Conservation (phyloP, 129 eudicot genomes). For the Silybum marianum region DNA sequence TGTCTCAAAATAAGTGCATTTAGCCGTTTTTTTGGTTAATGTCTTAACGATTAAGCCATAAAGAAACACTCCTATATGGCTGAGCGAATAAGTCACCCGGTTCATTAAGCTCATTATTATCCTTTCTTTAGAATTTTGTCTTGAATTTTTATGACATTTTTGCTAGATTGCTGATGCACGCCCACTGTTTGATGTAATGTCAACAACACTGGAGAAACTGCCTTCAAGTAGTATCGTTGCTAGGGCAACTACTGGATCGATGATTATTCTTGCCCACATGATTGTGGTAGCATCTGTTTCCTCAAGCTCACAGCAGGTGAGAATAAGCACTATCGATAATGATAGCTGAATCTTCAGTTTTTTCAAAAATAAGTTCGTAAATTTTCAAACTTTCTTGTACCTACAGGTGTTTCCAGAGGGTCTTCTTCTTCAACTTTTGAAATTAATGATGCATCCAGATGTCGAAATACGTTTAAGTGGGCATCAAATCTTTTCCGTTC, state of each 20-base stretch:
- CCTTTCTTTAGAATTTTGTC: neutral
- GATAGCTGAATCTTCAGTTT: neutral
- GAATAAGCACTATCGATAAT: neutral
- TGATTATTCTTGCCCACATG: conserved; percentile 92
- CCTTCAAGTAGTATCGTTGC: conserved; percentile 66
- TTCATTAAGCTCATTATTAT: neutral
- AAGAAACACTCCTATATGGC: too few relatives aligned
- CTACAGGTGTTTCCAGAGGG: conserved; percentile 85
- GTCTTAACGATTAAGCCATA: too few relatives aligned
- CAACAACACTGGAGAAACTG: conserved; percentile 77
- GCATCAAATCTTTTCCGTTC: conserved; percentile 82
- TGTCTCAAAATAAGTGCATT: neutral
- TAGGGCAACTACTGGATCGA: conserved; percentile 74
- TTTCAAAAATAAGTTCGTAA: neutral
- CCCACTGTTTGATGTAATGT: conserved; percentile 85
- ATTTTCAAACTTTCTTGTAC: neutral
- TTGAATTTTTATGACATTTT: neutral
- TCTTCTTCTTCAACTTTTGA: conserved; percentile 82
- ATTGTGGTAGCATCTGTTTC: conserved; percentile 62
- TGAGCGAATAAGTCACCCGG: too few relatives aligned
- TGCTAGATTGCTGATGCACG: conserved; percentile 72
- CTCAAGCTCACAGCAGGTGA: conserved; percentile 72
- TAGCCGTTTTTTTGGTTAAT: neutral
- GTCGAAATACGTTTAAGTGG: conserved; percentile 85
- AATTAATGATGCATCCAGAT: conserved; percentile 78